A percentile compares a stretch with the other conserved stretches of the same genome.
These are phyloP conservation scores for Botryotinia globosa DNA, from an alignment of 2,329 filamentous ascomycete species.

Conservation along the genomic window DNA sequence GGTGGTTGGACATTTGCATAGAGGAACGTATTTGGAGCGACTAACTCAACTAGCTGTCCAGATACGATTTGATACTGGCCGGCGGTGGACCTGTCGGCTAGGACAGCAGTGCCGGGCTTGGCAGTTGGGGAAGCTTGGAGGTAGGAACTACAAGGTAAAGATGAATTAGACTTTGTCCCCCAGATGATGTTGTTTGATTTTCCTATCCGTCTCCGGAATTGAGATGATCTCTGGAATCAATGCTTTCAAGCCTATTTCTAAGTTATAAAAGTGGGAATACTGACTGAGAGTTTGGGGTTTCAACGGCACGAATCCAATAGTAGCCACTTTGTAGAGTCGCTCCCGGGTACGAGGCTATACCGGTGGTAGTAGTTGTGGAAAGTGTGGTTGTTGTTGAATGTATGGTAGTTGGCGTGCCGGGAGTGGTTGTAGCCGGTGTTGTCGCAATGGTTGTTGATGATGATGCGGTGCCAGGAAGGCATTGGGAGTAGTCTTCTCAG, in stretches of 20 bases:
- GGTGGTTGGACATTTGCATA: conserved; percentile 31
- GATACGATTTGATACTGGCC: conserved; percentile 56
- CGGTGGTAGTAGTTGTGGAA: conserved; percentile 3
- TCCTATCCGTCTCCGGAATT: background rate
- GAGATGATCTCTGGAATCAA: background rate
- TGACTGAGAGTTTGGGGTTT: conserved; percentile 55
- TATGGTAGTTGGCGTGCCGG: conserved; percentile 31
- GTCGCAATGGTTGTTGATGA: conserved; percentile 23
- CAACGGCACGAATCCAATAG: conserved; percentile 55
- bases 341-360: conserved; percentile 6
- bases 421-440: conserved; percentile 15
- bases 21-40: conserved; percentile 33
- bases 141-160: conserved; percentile 36
- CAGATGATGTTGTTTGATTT: background rate
- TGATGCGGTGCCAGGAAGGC: conserved; percentile 40
- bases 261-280: background rate
- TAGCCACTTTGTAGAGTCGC: conserved; percentile 19
- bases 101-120: conserved; percentile 48
- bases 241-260: background rate
- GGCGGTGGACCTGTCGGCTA: conserved; percentile 51
- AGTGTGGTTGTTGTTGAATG: conserved; percentile 30
- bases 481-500: conserved; percentile 36
- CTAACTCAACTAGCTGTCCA: conserved; percentile 53
- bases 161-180: background rate
- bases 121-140: conserved; percentile 48